Base-by-base conservation (phyloP, 1,284 basidiomycete species). In the Vanrija humicola region DNA sequence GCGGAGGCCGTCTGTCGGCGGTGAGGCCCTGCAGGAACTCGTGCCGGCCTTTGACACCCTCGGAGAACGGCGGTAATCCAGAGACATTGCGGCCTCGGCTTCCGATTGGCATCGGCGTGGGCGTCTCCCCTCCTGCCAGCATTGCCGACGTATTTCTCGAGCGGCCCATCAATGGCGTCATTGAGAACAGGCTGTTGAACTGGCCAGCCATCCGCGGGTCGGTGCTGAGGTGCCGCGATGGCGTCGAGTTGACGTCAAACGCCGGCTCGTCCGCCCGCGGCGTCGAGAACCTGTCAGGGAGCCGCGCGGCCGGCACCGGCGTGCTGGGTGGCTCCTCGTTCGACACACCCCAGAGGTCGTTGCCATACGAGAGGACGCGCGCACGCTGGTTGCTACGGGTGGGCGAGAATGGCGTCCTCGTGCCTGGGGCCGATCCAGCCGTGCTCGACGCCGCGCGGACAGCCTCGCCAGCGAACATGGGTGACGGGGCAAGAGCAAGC, bases 231-330 rank as follows among this genome's bases (percentile, higher is more conserved):
- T 72, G 70, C 7, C 73, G 61, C n/a, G 70, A 72, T 15, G 73
- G 73, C 2, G 73, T 75, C 23, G 71, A 73, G 26, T 68, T 72
- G 40, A 75, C 73, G 48, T 75, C 73, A 45, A 75, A 75, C 5
- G 68, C 61, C 3, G 61, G 51, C 46, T 73, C 72, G 26, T 70
- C 72, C 19, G 67, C 56, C n/a, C 69, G 58, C 9, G 73, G 73
- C 1, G 73, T 75, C 5, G 70, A 68, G 52, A 65, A 70, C 29
- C 64, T 54, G 46, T 68, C 61, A 16, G 58, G 64, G 10, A 44
- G 39, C n/a, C 65, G 52, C 2, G 58, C 48, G 5, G 61, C 53
- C 1, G 68, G 68, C 3, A 66, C 65, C 3, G 73, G 73, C 5
- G 73, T 73, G 14, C 65, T 65, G 8, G 73, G 73, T 14, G 63